Conservation (phyloP, 441 rosid species). For the Flueggea neowawraea region DNA sequence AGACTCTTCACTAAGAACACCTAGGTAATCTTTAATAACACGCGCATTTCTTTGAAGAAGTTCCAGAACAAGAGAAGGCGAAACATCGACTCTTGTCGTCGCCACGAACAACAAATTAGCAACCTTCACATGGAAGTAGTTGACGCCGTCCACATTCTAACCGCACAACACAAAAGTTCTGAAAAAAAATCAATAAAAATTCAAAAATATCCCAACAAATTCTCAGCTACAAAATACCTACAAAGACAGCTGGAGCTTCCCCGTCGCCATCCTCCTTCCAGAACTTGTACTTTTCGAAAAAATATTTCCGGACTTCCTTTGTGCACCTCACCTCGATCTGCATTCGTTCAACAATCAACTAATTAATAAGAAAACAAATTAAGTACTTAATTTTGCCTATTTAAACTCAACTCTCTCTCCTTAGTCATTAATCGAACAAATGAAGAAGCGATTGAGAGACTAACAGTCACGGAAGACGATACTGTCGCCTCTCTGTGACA, state of each 20-base stretch:
- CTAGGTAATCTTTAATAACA: slow-evolving; percentile 93
- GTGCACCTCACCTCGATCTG: slow-evolving; percentile 36
- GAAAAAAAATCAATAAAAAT: no score
- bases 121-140: slow-evolving; percentile 89
- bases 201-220: no score
- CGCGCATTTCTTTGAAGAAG: slow-evolving; percentile 94
- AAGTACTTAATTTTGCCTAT: not conserved
- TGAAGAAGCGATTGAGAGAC: slow-evolving; percentile 3
- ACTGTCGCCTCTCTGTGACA: slow-evolving; percentile 35
- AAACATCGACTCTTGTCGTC: slow-evolving; percentile 80
- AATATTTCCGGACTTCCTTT: slow-evolving; percentile 63
- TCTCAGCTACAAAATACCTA: slow-evolving; percentile 53
- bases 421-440: no score
- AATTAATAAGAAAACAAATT: not conserved
- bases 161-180: no score
- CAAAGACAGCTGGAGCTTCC: slow-evolving; percentile 99
- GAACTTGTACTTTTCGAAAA: slow-evolving; percentile 92
- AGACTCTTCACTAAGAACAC: slow-evolving; percentile 91
- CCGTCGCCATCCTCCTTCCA: slow-evolving; percentile 94
- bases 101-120: slow-evolving; percentile 88
- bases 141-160: slow-evolving; percentile 90
- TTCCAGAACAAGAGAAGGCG: slow-evolving; percentile 95
- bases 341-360: not conserved
- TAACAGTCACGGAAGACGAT: slow-evolving; percentile 36
- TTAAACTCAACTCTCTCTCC: not conserved